Base-by-base conservation (phyloP, 805 yeast genomes). In the Cyberlindnera lachancei region DNA sequence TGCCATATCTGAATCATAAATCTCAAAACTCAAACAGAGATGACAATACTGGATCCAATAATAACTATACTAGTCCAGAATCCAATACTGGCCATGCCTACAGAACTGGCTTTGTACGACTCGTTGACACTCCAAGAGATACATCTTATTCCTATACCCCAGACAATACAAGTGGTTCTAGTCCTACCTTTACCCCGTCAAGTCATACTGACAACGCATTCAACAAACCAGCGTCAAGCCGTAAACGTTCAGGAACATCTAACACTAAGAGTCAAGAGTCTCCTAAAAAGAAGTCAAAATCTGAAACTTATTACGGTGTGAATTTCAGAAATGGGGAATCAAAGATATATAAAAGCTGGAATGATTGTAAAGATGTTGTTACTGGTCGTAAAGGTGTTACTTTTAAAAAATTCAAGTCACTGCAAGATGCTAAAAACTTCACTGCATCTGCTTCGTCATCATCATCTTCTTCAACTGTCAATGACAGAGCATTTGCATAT, bases 331-430 rank as follows among this genome's bases (percentile, higher is more conserved):
- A 21, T 72, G 21, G 21, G 12, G 35, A 35, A 1, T 46, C 57
- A 2, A 95, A 94, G 1, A 59, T 85, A 1, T 85, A 58, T 51
- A 43, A 34, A 6, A 55, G 52, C 17, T 86, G 96, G 96, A 48
- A 51, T 2, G 70, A 65, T 3, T 74, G 80, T 38, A 58, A 66
- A 33, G 35, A 41, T 0, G 69, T 73, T 27, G 79, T 76, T 1
- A 44, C 46, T 6, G 84, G 87, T 1, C 29, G n/a, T n/a, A 18
- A 15, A 7, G 42, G 42, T 34, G 44, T 48, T 37, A 54, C 15
- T 7, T 70, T 41, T 45, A 69, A 63, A 45, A 66, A 63, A 44
- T 70, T 72, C 42, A 40, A 48, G 9, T 53, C 70, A 2, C 33
- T 18, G 1, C 42, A 43, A 1, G 33, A 27, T 5, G 51, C 50